phyloP scores from a whole-genome alignment of 495 filamentous ascomycete species.

The Neurospora tetrasperma region DNA sequence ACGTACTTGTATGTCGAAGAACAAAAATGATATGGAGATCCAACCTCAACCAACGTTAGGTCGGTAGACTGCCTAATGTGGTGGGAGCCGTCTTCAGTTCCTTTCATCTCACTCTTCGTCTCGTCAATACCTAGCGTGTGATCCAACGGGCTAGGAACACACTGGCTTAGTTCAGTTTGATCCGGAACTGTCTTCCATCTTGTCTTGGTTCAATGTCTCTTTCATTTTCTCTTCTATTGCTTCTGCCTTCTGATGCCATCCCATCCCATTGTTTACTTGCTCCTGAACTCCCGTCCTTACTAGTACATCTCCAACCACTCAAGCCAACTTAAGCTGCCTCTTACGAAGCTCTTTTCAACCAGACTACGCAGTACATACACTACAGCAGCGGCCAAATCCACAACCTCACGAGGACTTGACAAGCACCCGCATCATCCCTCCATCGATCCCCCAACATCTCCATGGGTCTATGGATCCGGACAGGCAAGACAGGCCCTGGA shows the following conservation, averaged over 20 bases:
- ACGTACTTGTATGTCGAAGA: too few relatives aligned
- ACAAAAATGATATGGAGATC: background rate
- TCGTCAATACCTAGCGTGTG: background rate
- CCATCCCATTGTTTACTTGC: background rate
- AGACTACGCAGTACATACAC: background rate
- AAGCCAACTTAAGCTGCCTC: background rate
- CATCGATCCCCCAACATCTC: background rate
- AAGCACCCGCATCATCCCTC: background rate
- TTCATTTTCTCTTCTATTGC: background rate
- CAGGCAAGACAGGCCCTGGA: background rate
- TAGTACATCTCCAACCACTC: background rate
- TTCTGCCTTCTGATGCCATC: background rate
- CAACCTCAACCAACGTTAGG: background rate
- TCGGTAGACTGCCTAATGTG: background rate
- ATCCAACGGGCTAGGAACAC: background rate
- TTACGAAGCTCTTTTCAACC: too few relatives aligned
- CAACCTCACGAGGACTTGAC: background rate
- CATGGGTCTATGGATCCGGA: background rate
- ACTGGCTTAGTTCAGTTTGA: background rate
- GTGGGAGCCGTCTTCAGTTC: background rate
- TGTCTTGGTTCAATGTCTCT: background rate
- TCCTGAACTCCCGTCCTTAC: background rate
- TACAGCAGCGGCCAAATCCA: background rate
- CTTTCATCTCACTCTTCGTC: background rate
- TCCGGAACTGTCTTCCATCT: background rate